These are phyloP conservation scores for Primulina eburnea DNA, from an alignment of 257 asterid species.

Conservation along the genomic window DNA sequence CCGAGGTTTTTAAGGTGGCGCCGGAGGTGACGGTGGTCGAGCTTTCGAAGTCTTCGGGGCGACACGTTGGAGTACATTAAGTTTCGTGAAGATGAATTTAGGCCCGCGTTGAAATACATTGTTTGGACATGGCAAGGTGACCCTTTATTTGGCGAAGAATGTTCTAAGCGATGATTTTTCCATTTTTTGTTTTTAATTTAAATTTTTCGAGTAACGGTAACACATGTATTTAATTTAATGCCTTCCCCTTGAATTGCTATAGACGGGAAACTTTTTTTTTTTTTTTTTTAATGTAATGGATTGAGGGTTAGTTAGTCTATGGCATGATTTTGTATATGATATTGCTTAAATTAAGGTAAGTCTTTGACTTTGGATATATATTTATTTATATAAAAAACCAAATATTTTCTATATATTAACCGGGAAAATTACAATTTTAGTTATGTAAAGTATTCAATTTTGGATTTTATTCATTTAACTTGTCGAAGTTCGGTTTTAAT, in stretches of 20 bases:
- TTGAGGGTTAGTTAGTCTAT: background rate
- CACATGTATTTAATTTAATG: background rate
- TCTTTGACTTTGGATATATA: too few species aligned
- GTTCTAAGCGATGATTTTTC: background rate
- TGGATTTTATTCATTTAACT: too few species aligned
- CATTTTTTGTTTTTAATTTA: background rate
- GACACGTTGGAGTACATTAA: slow-evolving; percentile 40
- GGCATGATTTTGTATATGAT: background rate
- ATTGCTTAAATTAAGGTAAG: too few species aligned
- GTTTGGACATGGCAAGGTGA: slow-evolving; percentile 45
- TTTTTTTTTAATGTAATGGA: background rate
- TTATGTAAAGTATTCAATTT: too few species aligned
- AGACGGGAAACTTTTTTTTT: background rate
- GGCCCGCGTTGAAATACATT: slow-evolving; percentile 41
- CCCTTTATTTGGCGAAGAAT: slow-evolving; percentile 2
- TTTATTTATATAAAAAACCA: too few species aligned
- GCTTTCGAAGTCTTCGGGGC: slow-evolving; percentile 37
- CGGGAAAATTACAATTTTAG: too few species aligned
- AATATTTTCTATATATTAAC: too few species aligned
- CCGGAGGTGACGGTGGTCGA: slow-evolving; percentile 48
- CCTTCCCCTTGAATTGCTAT: background rate
- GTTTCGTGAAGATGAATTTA: slow-evolving; percentile 39
- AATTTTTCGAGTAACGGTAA: too few species aligned
- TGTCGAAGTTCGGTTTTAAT: too few species aligned
- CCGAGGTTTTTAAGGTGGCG: slow-evolving; percentile 46